Conservation (phyloP, 2,329 filamentous ascomycete species). For the Fusarium subglutinans region DNA sequence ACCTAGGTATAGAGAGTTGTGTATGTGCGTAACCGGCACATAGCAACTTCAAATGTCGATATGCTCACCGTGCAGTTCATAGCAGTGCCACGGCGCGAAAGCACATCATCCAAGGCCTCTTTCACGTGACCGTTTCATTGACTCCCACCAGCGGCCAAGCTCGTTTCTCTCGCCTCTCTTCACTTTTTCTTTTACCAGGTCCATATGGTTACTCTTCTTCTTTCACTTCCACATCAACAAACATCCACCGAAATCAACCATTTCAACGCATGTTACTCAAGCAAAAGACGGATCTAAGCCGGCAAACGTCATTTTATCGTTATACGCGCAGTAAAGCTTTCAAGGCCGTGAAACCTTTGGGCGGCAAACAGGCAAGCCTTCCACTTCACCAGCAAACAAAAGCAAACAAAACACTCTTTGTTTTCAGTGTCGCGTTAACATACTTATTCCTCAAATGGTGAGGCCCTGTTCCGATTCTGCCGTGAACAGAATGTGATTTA, state of each 20-base stretch:
- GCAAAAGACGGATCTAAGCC: not conserved
- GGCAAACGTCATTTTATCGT: not conserved
- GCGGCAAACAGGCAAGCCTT: not conserved
- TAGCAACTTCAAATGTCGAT: too few relatives aligned
- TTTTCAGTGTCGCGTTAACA: not conserved
- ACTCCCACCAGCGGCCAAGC: too few relatives aligned
- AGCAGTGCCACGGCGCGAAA: too few relatives aligned
- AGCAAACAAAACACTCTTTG: not conserved
- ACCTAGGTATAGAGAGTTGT: too few relatives aligned
- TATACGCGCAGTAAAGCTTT: too few relatives aligned
- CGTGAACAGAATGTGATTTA: not conserved
- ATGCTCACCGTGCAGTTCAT: too few relatives aligned
- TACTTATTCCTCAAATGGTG: not conserved
- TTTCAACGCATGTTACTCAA: not conserved
- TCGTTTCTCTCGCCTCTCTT: too few relatives aligned
- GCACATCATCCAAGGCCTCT: too few relatives aligned
- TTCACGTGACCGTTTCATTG: too few relatives aligned
- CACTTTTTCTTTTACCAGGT: too few relatives aligned
- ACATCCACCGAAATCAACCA: not conserved
- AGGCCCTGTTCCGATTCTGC: not conserved
- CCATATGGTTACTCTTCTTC: accelerated
- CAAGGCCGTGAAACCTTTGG: not conserved
- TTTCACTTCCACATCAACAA: not conserved
- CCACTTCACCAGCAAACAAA: not conserved
- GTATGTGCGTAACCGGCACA: too few relatives aligned